Evolutionary conservation across 2,329 filamentous ascomycete species (phyloP).

Genomic region (Eutypa lata): DNA sequence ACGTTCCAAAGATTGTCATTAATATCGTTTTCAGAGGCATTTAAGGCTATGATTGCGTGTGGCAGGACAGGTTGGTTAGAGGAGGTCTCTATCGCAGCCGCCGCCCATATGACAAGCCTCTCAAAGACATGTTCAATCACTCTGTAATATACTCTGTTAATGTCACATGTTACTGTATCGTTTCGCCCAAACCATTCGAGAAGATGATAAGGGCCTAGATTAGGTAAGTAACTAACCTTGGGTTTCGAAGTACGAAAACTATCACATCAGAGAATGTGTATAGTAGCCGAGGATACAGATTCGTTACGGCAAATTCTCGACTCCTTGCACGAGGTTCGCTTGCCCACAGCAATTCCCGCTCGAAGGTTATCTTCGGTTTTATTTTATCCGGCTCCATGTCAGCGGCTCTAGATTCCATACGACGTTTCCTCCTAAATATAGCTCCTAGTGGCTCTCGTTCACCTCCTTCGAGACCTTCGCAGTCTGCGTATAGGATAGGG

Average conservation of each 20-base stretch:
- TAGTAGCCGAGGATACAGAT: constrained; percentile 36
- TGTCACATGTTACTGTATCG: neutral
- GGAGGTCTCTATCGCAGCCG: constrained; percentile 43
- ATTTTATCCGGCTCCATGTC: neutral
- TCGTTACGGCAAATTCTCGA: constrained; percentile 31
- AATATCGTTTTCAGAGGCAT: constrained; percentile 32
- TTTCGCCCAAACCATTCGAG: too few relatives aligned
- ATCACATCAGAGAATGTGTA: constrained; percentile 41
- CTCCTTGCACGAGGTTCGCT: constrained; percentile 14
- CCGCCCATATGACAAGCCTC: constrained; percentile 43
- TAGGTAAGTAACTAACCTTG: constrained; percentile 24
- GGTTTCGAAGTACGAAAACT: constrained; percentile 35
- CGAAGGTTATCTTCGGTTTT: constrained; percentile 4
- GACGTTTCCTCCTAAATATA: constrained; percentile 9
- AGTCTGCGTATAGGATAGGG: constrained; percentile 45
- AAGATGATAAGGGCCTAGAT: too few relatives aligned
- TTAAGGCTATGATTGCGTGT: constrained; percentile 47
- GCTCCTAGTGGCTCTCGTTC: constrained; percentile 21
- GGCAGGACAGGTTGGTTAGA: constrained; percentile 49
- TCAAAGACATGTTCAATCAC: constrained; percentile 34
- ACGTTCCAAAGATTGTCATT: constrained; percentile 27
- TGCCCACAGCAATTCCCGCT: constrained; percentile 22
- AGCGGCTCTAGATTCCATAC: neutral
- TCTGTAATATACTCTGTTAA: constrained; percentile 16
- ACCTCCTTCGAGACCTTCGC: constrained; percentile 46